A percentile compares a stretch with the other conserved stretches of the same genome.
phyloP scores from a whole-genome alignment of 306 rosid genomes.

The Gastrolobium villosum region DNA sequence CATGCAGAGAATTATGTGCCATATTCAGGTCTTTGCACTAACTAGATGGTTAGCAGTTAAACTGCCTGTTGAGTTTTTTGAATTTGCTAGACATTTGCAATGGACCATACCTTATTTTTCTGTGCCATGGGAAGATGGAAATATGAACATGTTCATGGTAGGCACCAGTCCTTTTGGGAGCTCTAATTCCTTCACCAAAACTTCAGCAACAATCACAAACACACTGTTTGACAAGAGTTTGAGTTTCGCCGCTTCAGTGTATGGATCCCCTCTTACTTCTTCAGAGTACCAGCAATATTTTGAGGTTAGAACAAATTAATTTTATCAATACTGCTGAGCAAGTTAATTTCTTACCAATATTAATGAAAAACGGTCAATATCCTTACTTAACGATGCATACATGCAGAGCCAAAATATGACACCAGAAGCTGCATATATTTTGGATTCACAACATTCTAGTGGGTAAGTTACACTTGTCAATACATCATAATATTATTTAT shows the following conservation, averaged over 20 bases:
- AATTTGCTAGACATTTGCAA: slow-evolving; percentile 70
- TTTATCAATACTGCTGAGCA: slow-evolving; percentile 13
- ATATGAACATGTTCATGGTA: slow-evolving; percentile 50
- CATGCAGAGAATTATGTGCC: slow-evolving; percentile 87
- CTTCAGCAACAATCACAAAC: slow-evolving; percentile 50
- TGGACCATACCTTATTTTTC: slow-evolving; percentile 85
- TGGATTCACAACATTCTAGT: slow-evolving; percentile 55
- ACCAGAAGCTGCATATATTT: slow-evolving; percentile 71
- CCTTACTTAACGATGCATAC: slow-evolving; percentile 33
- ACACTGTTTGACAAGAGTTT: slow-evolving; percentile 47
- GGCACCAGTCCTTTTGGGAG: slow-evolving; percentile 62
- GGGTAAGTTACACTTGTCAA: slow-evolving; percentile 61
- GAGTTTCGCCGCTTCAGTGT: slow-evolving; percentile 56
- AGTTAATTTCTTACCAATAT: slow-evolving; percentile 17
- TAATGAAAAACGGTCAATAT: slow-evolving; percentile 12
- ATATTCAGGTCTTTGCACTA: slow-evolving; percentile 88
- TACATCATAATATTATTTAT: background rate
- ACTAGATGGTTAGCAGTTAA: slow-evolving; percentile 81
- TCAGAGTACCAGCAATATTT: slow-evolving; percentile 80
- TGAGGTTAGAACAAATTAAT: slow-evolving; percentile 63
- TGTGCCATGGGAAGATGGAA: slow-evolving; percentile 82
- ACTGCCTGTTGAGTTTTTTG: slow-evolving; percentile 82
- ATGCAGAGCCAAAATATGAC: slow-evolving; percentile 49
- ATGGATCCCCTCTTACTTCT: slow-evolving; percentile 83
- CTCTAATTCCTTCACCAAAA: slow-evolving; percentile 54